A percentile compares a stretch with the other conserved stretches of the same genome.
Conservation (phyloP, 192 early-diverging fungal genomes). For the Chytriomyces sp. region DNA sequence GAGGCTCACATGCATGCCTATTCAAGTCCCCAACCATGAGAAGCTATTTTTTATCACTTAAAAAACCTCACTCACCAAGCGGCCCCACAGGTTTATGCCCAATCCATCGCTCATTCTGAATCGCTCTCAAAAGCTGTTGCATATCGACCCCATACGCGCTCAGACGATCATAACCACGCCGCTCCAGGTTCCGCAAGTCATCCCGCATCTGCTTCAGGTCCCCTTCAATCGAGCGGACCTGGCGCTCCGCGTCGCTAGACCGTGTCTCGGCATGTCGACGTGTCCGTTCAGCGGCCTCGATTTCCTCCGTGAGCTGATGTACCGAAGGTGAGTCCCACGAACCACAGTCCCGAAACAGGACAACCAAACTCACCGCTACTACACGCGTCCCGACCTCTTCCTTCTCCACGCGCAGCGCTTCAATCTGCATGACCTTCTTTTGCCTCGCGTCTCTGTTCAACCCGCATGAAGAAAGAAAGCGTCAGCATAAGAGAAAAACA, state of each 20-base stretch:
- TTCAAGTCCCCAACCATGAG: slow-evolving; percentile 52
- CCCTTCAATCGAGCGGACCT: slow-evolving; percentile 20
- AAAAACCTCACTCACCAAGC: slow-evolving; percentile 55
- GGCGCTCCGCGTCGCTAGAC: slow-evolving; percentile 37
- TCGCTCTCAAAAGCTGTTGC: slow-evolving; percentile 73
- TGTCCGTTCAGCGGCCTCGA: slow-evolving; percentile 31
- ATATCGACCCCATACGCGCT: slow-evolving; percentile 79
- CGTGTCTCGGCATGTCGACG: slow-evolving; percentile 15
- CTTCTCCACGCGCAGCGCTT: slow-evolving; percentile 36
- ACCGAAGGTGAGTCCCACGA: neutral
- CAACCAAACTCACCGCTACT: neutral
- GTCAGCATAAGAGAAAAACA: neutral
- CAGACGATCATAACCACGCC: slow-evolving; percentile 67
- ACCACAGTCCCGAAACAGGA: too few species aligned
- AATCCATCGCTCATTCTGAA: slow-evolving; percentile 69
- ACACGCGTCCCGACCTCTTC: slow-evolving; percentile 22
- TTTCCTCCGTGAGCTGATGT: slow-evolving; percentile 21
- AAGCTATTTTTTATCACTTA: neutral
- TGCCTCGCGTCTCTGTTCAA: slow-evolving; percentile 50
- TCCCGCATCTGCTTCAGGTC: slow-evolving; percentile 24
- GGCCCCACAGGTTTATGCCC: slow-evolving; percentile 63
- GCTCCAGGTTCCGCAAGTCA: slow-evolving; percentile 55
- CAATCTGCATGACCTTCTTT: slow-evolving; percentile 44
- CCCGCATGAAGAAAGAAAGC: slow-evolving; percentile 18
- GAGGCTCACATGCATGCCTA: slow-evolving; percentile 40